Percentiles rank a stretch among this genome's conserved stretches.
Evolutionary conservation across 1,139 yeast genomes (phyloP).

Genomic region (Yamadazyma blattariae): DNA sequence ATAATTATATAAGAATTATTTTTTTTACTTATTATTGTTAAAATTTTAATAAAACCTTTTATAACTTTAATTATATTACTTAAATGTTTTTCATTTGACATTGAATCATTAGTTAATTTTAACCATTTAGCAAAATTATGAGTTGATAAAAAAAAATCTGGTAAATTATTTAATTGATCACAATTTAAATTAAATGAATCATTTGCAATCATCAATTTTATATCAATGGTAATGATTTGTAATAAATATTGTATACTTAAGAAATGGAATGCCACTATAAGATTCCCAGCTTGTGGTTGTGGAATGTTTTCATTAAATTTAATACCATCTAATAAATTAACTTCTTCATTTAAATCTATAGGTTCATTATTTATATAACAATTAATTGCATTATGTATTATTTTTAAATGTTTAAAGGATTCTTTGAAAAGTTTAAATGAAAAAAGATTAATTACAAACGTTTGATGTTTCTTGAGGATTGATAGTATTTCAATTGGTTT

Average conservation of each 20-base stretch:
- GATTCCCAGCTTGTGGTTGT: slow-evolving; percentile 11
- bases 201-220: neutral
- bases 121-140: slow-evolving; percentile 27
- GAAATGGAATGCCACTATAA: slow-evolving; percentile 31
- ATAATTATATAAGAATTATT: neutral
- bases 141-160: slow-evolving; percentile 19
- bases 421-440: slow-evolving; percentile 19
- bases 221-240: slow-evolving; percentile 21
- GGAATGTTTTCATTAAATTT: neutral
- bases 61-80: slow-evolving; percentile 20
- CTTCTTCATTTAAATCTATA: neutral
- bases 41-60: slow-evolving; percentile 23
- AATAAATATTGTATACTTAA: slow-evolving; percentile 28
- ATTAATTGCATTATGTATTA: slow-evolving; percentile 8
- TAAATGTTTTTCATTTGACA: slow-evolving; percentile 10
- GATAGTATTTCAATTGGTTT: neutral
- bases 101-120: neutral
- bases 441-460: slow-evolving; percentile 26
- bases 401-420: slow-evolving; percentile 15
- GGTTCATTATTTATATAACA: neutral
- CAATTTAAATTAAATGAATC: too few species aligned
- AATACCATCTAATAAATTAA: neutral
- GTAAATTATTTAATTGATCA: slow-evolving; percentile 13
- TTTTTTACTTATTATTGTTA: slow-evolving; percentile 9
- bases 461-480: slow-evolving; percentile 23